Evolutionary conservation across 345 rosid species (phyloP), one percentile per base, ranked within the genome.

Genomic region (Acer negundo): DNA sequence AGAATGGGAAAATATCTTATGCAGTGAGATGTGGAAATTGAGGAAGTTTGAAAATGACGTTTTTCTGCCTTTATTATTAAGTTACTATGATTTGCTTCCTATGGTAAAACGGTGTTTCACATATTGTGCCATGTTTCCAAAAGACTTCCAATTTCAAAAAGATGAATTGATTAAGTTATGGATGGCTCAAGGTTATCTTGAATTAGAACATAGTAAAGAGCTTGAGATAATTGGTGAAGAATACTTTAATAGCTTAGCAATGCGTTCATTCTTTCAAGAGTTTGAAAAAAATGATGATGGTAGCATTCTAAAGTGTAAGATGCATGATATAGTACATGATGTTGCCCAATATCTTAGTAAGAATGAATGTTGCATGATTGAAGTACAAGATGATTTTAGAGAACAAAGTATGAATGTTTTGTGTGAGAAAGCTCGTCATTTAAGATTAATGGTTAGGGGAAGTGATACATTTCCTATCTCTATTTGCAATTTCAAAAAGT

Each of bases 41-140:
- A 10, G 2, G 1, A 22, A 56, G 61, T 4, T 56, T 16, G 61
- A 56, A 6, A 0, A 56, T 3, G 22, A 56, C 0, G 22, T 56
- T 42, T 66, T 66, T 15, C 2, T 62, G 0, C 38, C 63, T 67
- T 12, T 81, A 10, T 70, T 51, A 3, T 12, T 56, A 26, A 56
- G 31, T 8, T 72, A 72, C 2, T 3, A 58, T 6, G n/a, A 72
- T 20, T 72, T 72, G 12, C 42, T 42, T 3, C 15, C 42, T 1
- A 7, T 1, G 16, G 22, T 72, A 4, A 56, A 13, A 40, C 13
- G 4, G 10, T 72, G 65, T 22, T 58, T 72, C 47, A 10, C 19
- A 23, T 81, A 74, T 19, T 69, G 81, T 74, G 73, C 73, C 1
- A n/a, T 81, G 11, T 55, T 81, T 28, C 81, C 84, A 1, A 77